Percentiles rank a stretch among this genome's conserved stretches.
Conservation (phyloP, 2,329 filamentous ascomycete genomes). For the Trichoderma semiorbis region DNA sequence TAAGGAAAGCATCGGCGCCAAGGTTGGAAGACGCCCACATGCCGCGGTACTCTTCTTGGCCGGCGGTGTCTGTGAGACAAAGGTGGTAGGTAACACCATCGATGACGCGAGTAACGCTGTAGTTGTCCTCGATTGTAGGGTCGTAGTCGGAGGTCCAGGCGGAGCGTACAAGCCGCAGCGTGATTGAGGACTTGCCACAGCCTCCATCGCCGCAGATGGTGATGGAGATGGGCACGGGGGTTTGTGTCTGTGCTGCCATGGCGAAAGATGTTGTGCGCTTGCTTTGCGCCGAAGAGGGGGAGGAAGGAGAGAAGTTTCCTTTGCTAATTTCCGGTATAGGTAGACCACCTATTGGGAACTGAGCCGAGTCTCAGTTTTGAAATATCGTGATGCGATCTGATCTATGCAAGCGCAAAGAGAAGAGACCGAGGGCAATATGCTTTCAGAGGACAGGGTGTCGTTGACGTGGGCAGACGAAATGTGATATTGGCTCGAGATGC, state of each 20-base stretch:
- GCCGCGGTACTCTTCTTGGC: conserved; percentile 85
- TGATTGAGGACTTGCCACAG: conserved; percentile 82
- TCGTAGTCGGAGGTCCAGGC: conserved; percentile 84
- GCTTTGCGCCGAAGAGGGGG: neutral
- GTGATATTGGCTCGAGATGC: neutral
- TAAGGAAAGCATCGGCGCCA: conserved; percentile 74
- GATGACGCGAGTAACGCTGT: conserved; percentile 75
- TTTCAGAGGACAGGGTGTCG: neutral
- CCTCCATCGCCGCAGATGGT: conserved; percentile 86
- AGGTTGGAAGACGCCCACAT: conserved; percentile 82
- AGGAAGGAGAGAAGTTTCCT: neutral
- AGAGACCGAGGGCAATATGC: conserved; percentile 27
- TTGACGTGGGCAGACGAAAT: neutral
- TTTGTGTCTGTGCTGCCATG: conserved; percentile 13
- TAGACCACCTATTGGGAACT: neutral
- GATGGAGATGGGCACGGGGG: conserved; percentile 61
- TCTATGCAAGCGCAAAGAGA: conserved; percentile 17
- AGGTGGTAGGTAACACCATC: conserved; percentile 80
- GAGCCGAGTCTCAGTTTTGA: neutral
- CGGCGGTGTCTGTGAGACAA: conserved; percentile 76
- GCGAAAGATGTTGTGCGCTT: neutral
- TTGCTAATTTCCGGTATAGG: neutral
- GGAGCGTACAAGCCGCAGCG: conserved; percentile 73
- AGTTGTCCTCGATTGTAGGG: conserved; percentile 79
- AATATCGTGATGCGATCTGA: neutral